Percentiles rank a stretch among this genome's conserved stretches.
Conservation (phyloP, 495 filamentous ascomycete species). For the Jackrogersella multiformis region DNA sequence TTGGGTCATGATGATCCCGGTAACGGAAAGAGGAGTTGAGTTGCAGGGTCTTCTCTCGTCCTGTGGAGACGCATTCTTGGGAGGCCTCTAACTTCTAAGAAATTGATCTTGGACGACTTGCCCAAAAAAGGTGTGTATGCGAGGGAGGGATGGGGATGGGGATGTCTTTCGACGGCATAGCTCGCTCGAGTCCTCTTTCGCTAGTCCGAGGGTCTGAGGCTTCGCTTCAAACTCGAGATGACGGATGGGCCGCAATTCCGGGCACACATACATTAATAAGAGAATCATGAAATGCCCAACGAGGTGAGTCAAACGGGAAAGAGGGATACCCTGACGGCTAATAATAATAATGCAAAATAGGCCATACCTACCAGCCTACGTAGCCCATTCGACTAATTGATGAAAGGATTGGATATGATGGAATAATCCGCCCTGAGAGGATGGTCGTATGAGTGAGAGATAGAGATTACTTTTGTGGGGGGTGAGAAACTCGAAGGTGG, state of each 20-base stretch:
- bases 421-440: constrained; percentile 25
- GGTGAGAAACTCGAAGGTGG: constrained; percentile 25
- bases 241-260: constrained; percentile 40
- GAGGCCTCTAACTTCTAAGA: constrained; percentile 32
- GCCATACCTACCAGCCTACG: too few relatives aligned
- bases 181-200: neutral
- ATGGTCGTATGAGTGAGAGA: constrained; percentile 33
- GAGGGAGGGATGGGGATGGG: too few relatives aligned
- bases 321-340: neutral
- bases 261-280: constrained; percentile 38
- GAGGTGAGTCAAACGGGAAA: neutral
- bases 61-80: constrained; percentile 29
- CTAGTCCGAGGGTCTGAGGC: constrained; percentile 2
- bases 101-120: constrained; percentile 31
- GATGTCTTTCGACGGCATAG: constrained; percentile 3
- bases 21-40: constrained; percentile 38
- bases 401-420: neutral
- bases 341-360: too few relatives aligned
- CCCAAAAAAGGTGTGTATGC: constrained; percentile 33
- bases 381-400: constrained; percentile 7
- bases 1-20: constrained; percentile 34
- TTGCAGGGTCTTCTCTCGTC: constrained; percentile 27
- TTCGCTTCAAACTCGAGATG: constrained; percentile 22
- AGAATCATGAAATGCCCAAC: constrained; percentile 22
- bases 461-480: constrained; percentile 34